Base-by-base conservation (phyloP, 208 protist genomes). In the Plasmodiophora brassicae region DNA sequence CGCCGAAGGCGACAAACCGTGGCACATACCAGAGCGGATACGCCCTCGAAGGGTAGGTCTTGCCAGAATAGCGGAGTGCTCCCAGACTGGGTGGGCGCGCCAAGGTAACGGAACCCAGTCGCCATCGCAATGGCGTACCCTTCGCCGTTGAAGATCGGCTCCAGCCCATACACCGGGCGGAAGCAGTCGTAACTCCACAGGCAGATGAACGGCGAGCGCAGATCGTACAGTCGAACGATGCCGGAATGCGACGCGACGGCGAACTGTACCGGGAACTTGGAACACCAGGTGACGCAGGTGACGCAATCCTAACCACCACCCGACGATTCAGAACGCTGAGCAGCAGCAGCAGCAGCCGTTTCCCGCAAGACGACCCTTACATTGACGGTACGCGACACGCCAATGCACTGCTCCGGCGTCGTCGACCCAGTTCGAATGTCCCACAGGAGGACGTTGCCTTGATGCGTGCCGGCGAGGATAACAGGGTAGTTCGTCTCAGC, bases 21-120 rank as follows among this genome's bases (percentile, higher is more conserved):
- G n/a, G n/a, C n/a, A n/a, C n/a, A n/a, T 78, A 78, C 65, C n/a
- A 38, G 32, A 14, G 65, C 32, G 5, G 65, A 44, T 8, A 32
- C 65, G n/a, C 65, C 65, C n/a, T 78, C 65, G 5, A 78, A 5
- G n/a, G 65, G 65, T 44, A 78, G 65, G 41, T 78, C 65, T 38
- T 44, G 65, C 65, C 65, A 78, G n/a, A 78, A 78, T 32, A 78
- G 65, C 14, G 65, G 65, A 36, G 65, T 5, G n/a, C 65, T 78
- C 32, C n/a, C 10, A 78, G 10, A 38, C 10, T 44, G 20, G 14
- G 5, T 38, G 5, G 20, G 20, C 5, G n/a, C n/a, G 5, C 65
- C 32, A 5, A 78, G 65, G 65, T 44, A 78, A 14, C n/a, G 32
- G 14, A 78, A 14, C 20, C 65, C 65, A 78, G 5, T 78, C 5